These are phyloP conservation scores for Tetracladium marchalianum DNA, from an alignment of 495 filamentous ascomycete genomes.

Conservation along the genomic window DNA sequence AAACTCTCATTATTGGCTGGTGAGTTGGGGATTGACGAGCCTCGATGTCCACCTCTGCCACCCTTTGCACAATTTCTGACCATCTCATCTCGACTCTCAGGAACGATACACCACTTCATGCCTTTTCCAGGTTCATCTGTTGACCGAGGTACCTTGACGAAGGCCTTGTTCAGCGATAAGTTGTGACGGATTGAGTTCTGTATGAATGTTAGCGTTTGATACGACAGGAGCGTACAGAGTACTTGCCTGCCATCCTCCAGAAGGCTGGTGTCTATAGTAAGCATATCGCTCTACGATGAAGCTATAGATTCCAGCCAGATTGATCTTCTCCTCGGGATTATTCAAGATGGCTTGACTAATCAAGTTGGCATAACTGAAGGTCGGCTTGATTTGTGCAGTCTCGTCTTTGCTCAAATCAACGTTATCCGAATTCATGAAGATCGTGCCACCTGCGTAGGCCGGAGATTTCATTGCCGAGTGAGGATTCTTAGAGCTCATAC, in stretches of 20 bases:
- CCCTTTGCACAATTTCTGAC: constrained; percentile 34
- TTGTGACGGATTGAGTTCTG: constrained; percentile 97
- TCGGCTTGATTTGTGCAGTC: constrained; percentile 83
- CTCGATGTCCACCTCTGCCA: constrained; percentile 46
- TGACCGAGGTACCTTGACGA: constrained; percentile 80
- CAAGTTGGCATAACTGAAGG: constrained; percentile 92
- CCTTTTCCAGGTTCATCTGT: constrained; percentile 96
- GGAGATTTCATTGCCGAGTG: constrained; percentile 30
- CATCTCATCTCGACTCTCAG: constrained; percentile 68
- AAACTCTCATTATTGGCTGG: constrained; percentile 28
- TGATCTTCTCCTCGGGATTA: constrained; percentile 74
- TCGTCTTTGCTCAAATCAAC: constrained; percentile 80
- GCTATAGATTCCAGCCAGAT: constrained; percentile 79
- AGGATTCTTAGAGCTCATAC: constrained; percentile 22
- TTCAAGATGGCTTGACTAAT: constrained; percentile 92
- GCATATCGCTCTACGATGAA: constrained; percentile 85
- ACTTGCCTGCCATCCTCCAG: constrained; percentile 76
- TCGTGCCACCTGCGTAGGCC: constrained; percentile 28
- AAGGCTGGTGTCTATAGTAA: constrained; percentile 74
- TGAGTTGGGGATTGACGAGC: constrained; percentile 46
- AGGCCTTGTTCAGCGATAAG: constrained; percentile 83
- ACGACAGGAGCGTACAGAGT: constrained; percentile 1
- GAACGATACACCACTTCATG: constrained; percentile 93
- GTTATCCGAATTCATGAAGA: constrained; percentile 38
- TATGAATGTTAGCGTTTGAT: background rate